phyloP scores from a whole-genome alignment of 257 asterid genomes.

The Primulina tabacum region DNA sequence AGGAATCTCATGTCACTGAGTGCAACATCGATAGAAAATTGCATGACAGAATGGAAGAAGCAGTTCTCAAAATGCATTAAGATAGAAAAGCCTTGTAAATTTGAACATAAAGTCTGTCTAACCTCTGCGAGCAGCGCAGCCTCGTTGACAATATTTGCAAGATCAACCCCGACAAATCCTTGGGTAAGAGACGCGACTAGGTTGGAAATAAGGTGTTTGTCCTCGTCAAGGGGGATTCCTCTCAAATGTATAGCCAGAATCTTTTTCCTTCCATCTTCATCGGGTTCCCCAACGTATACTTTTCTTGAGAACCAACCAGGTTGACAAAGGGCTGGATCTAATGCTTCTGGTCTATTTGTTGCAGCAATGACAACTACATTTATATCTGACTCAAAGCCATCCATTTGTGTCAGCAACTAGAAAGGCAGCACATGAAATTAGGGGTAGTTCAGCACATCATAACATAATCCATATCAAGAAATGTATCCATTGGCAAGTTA shows the following conservation, averaged over 20 bases:
- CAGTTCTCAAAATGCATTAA: too few relatives aligned
- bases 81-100: background rate
- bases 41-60: too few relatives aligned
- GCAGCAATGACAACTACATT: conserved; percentile 89
- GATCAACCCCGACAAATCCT: conserved; percentile 94
- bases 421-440: conserved; percentile 22
- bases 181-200: conserved; percentile 85
- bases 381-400: conserved; percentile 74
- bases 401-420: conserved; percentile 98
- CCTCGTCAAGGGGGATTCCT: conserved; percentile 92
- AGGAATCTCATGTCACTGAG: too few relatives aligned
- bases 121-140: conserved; percentile 96
- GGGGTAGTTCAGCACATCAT: background rate
- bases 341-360: conserved; percentile 92
- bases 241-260: conserved; percentile 81
- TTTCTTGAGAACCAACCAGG: conserved; percentile 98
- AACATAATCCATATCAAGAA: background rate
- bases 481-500: conserved; percentile 2
- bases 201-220: conserved; percentile 62
- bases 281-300: conserved; percentile 92
- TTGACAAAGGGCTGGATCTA: conserved; percentile 93
- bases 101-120: conserved; percentile 6
- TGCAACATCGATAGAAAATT: too few relatives aligned
- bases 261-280: conserved; percentile 88
- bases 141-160: conserved; percentile 91